phyloP scores from a whole-genome alignment of 2,329 filamentous ascomycete species.

The Cercospora sp. region DNA sequence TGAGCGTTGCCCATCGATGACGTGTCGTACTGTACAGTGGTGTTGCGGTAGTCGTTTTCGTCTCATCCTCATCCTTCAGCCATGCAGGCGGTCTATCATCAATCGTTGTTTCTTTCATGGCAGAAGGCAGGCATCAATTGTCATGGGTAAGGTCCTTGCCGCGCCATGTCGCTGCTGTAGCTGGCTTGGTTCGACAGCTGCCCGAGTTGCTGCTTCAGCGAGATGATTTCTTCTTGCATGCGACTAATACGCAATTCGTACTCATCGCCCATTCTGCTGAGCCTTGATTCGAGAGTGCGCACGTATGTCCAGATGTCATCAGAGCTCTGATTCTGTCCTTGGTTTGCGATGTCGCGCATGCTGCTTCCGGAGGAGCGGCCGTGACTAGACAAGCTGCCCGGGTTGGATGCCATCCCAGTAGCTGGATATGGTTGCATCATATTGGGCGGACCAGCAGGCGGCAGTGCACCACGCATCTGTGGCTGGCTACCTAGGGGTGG shows the following conservation, averaged over 20 bases:
- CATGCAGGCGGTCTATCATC: background rate
- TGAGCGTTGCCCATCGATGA: constrained; percentile 21
- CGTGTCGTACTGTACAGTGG: constrained; percentile 22
- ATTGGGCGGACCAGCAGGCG: constrained; percentile 33
- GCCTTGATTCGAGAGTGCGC: constrained; percentile 63
- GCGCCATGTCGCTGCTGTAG: constrained; percentile 36
- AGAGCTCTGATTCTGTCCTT: constrained; percentile 37
- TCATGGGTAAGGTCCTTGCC: constrained; percentile 24
- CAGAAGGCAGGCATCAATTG: constrained; percentile 12
- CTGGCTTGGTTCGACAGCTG: constrained; percentile 32
- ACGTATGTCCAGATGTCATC: constrained; percentile 69
- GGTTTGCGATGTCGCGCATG: constrained; percentile 66
- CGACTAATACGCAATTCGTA: constrained; percentile 48
- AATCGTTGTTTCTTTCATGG: background rate
- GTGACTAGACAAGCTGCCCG: constrained; percentile 54
- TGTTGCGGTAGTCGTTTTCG: background rate
- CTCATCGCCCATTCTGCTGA: constrained; percentile 50
- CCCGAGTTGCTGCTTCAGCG: constrained; percentile 34
- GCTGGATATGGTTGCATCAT: constrained; percentile 39
- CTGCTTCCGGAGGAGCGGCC: constrained; percentile 58
- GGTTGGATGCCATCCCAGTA: constrained; percentile 45
- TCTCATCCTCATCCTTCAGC: background rate
- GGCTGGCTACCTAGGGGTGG: constrained; percentile 42
- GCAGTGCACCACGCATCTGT: constrained; percentile 26
- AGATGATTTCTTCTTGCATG: constrained; percentile 48